phyloP scores from a whole-genome alignment of 768 basidiomycete species.

The Dacryopinax primogenitus region DNA sequence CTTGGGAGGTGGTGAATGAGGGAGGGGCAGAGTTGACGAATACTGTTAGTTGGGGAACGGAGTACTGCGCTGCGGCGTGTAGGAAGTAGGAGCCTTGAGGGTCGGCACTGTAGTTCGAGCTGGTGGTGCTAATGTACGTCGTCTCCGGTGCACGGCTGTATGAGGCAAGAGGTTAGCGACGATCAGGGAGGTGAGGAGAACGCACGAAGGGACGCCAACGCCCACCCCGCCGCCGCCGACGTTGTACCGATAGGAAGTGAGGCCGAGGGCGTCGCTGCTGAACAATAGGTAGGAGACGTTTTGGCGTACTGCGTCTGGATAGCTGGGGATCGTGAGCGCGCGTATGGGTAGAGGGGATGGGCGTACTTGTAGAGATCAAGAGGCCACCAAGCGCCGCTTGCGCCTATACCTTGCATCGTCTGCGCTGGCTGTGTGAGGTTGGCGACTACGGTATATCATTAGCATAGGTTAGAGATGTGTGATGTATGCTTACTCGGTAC shows the following conservation, averaged over 20 bases:
- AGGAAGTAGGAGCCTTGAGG: slow-evolving; percentile 34
- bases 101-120: slow-evolving; percentile 33
- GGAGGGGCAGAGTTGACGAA: slow-evolving; percentile 34
- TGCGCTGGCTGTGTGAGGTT: slow-evolving; percentile 18
- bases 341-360: not conserved
- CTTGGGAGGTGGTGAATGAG: slow-evolving; percentile 19
- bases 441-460: not conserved
- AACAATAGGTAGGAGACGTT: slow-evolving; percentile 34
- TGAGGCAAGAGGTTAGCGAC: not conserved
- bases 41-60: slow-evolving; percentile 31
- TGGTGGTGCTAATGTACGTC: slow-evolving; percentile 23
- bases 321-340: not conserved
- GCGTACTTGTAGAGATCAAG: slow-evolving; percentile 30
- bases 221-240: slow-evolving; percentile 34
- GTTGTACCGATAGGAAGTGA: slow-evolving; percentile 36
- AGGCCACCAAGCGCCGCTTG: slow-evolving; percentile 40
- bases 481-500: not conserved
- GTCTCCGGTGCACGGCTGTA: slow-evolving; percentile 11
- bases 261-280: slow-evolving; percentile 29
- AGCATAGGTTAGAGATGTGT: not conserved
- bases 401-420: slow-evolving; percentile 32
- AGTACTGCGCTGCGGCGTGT: slow-evolving; percentile 28
- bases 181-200: not conserved
- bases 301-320: slow-evolving; percentile 31
- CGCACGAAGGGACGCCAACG: slow-evolving; percentile 27